Evolutionary conservation across 2,329 filamentous ascomycete species (phyloP), one percentile per base, ranked within the genome.

Genomic region (Scedosporium boydii): DNA sequence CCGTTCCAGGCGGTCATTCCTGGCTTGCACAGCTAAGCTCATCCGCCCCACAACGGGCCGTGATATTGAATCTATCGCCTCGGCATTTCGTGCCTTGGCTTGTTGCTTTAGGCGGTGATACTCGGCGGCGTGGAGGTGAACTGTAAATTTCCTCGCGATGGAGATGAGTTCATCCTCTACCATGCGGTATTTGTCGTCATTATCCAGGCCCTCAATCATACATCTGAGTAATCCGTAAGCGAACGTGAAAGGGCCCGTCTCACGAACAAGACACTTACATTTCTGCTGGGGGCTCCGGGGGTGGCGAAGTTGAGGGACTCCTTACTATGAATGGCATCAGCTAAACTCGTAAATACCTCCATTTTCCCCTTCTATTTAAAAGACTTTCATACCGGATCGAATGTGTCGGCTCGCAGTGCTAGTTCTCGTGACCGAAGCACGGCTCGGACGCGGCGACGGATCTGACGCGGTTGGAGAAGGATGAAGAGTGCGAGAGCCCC

Each of bases 171-270:
- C 90, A 68, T 95, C 90, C 72, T 93, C 90, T 0, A 95, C 90
- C 88, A 93, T 93, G 68, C 89, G 87, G 73, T 85, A 93, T 62
- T 75, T 76, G 70, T 93, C 89, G 71, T 95, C 90, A n/a, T 80
- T 73, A 3, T 82, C 77, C n/a, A 82, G 72, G 2, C 86, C 87
- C 57, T 85, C 79, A 2, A 78, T 76, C 88, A 93, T 92, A 70
- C 80, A 80, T 34, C 84, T 86, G 61, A 9, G 6, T 16, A 16
- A 6, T 12, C 18, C 26, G 9, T 23, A 3, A 5, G 29, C 41
- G 51, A 14, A 14, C 38, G 4, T 60, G 56, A 2, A 6, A 21
- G 59, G 58, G 4, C n/a, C 6, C 23, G 60, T 62, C 7, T 27
- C 23, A 58, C 38, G 21, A 34, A 23, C 18, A 9, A 16, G 34